Percentiles rank a stretch among this genome's conserved stretches.
phyloP scores from a whole-genome alignment of 148 eudicot species.

The Diospyros kaki region DNA sequence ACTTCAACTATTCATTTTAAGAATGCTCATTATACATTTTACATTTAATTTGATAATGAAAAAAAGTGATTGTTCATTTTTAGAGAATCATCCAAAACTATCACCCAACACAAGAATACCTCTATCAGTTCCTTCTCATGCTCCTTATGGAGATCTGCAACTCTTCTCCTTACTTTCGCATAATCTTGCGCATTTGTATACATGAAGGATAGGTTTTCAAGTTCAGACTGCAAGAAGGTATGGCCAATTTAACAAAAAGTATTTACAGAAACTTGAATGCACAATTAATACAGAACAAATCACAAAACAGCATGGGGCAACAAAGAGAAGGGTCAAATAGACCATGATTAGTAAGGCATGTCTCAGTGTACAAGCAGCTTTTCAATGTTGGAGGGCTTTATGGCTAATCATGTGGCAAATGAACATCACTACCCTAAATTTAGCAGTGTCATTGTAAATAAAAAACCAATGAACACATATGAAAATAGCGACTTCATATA shows the following conservation, averaged over 20 bases:
- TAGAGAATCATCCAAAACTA: neutral
- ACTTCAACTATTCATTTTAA: neutral
- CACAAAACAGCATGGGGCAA: neutral
- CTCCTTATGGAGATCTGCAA: slow-evolving; percentile 72
- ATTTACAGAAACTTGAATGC: neutral
- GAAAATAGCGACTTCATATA: too few species aligned
- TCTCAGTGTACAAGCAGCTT: slow-evolving; percentile 5
- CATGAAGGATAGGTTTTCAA: slow-evolving; percentile 93
- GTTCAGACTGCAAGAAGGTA: slow-evolving; percentile 74
- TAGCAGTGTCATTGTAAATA: neutral
- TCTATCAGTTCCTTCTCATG: slow-evolving; percentile 83
- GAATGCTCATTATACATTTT: neutral
- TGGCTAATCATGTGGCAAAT: neutral
- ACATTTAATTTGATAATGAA: neutral
- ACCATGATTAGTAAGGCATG: neutral
- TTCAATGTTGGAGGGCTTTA: neutral
- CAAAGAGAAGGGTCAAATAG: neutral
- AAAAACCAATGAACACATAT: too few species aligned
- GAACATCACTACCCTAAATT: neutral
- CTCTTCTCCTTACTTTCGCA: slow-evolving; percentile 58
- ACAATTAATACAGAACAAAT: neutral
- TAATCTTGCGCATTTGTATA: slow-evolving; percentile 85
- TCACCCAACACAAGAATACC: slow-evolving; percentile 33
- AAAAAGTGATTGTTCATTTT: neutral
- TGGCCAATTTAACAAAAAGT: slow-evolving; percentile 3